Evolutionary conservation across 768 basidiomycete species (phyloP).

Genomic region (Lactarius psammicola): DNA sequence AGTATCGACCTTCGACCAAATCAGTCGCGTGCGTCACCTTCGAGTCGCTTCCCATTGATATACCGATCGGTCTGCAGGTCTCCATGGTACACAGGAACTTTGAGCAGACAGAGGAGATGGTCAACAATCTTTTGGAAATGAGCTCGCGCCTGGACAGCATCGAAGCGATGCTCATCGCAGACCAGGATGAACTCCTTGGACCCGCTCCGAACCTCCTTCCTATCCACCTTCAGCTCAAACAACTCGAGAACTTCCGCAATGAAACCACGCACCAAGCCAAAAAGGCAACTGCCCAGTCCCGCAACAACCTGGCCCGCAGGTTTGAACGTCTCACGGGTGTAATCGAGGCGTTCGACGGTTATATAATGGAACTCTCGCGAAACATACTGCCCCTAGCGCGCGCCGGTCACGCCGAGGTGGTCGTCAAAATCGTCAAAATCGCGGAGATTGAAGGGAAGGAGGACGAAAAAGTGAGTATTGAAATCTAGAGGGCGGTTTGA

Average conservation of each 20-base stretch:
- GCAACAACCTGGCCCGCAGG: slow-evolving; percentile 67
- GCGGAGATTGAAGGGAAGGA: slow-evolving; percentile 89
- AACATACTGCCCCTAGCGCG: slow-evolving; percentile 79
- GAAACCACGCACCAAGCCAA: slow-evolving; percentile 95
- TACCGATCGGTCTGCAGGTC: slow-evolving; percentile 52
- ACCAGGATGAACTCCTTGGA: slow-evolving; percentile 76
- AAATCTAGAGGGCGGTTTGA: background rate
- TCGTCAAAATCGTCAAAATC: slow-evolving; percentile 91
- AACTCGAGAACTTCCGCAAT: slow-evolving; percentile 91
- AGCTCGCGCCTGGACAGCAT: slow-evolving; percentile 76
- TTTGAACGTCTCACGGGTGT: slow-evolving; percentile 85
- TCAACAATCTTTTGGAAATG: slow-evolving; percentile 92
- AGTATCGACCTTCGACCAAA: slow-evolving; percentile 91
- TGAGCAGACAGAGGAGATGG: slow-evolving; percentile 92
- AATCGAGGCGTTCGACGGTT: slow-evolving; percentile 80
- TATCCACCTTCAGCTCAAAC: slow-evolving; percentile 89
- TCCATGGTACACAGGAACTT: slow-evolving; percentile 96
- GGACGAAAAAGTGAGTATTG: slow-evolving; percentile 78
- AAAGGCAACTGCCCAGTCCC: slow-evolving; percentile 64
- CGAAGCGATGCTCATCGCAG: slow-evolving; percentile 71
- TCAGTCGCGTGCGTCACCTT: slow-evolving; percentile 70
- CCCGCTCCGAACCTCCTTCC: slow-evolving; percentile 85
- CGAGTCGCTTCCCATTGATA: background rate
- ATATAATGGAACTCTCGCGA: slow-evolving; percentile 72
- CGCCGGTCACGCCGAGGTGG: slow-evolving; percentile 76